phyloP scores from a whole-genome alignment of 2,329 filamentous ascomycete species.

The Ophiostoma ulmi region DNA sequence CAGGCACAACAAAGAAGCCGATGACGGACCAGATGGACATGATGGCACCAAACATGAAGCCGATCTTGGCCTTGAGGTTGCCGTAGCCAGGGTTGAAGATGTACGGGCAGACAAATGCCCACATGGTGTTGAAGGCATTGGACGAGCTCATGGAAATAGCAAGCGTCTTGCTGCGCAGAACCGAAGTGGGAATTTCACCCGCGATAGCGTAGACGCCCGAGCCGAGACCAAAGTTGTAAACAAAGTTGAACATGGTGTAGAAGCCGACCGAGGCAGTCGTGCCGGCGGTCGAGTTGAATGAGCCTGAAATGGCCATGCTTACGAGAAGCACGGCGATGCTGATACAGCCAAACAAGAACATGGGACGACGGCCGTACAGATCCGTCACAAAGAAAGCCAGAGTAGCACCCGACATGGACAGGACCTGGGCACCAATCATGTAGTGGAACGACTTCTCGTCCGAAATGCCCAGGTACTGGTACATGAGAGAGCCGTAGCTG shows the following conservation, averaged over 20 bases:
- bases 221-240: constrained; percentile 30
- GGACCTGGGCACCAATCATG: constrained; percentile 37
- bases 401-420: constrained; percentile 39
- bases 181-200: constrained; percentile 30
- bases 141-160: constrained; percentile 25
- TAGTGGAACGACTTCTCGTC: constrained; percentile 30
- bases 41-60: constrained; percentile 30
- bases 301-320: constrained; percentile 30
- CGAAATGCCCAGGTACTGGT: constrained; percentile 26
- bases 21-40: constrained; percentile 35
- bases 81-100: constrained; percentile 31
- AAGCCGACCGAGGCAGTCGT: constrained; percentile 29
- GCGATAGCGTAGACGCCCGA: constrained; percentile 29
- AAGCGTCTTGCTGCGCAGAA: constrained; percentile 29
- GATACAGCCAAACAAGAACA: constrained; percentile 18
- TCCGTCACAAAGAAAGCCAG: constrained; percentile 27
- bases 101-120: constrained; percentile 30
- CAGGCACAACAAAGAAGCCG: constrained; percentile 49
- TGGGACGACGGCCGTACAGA: constrained; percentile 20
- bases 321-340: constrained; percentile 33
- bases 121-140: constrained; percentile 25
- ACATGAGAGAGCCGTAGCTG: constrained; percentile 19
- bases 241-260: constrained; percentile 30
- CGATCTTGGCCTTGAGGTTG: constrained; percentile 30
- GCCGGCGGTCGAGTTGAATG: constrained; percentile 24